Conservation (phyloP, 768 basidiomycete genomes). For the Suillus brevipes region DNA sequence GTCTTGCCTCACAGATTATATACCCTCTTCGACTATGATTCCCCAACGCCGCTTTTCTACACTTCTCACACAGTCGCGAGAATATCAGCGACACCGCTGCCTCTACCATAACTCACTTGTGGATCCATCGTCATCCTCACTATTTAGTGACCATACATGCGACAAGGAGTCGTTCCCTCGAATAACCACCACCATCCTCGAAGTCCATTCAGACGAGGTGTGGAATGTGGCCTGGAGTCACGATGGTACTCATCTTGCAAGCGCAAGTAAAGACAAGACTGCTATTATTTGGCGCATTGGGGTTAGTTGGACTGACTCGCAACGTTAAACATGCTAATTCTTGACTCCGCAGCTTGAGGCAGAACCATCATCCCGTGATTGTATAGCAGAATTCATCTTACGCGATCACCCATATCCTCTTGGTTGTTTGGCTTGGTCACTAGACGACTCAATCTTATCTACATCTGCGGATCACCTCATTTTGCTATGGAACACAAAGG, state of each 20-base stretch:
- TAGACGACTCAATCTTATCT: constrained; percentile 80
- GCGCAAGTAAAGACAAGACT: constrained; percentile 81
- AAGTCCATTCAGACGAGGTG: constrained; percentile 89
- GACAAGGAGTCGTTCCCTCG: constrained; percentile 80
- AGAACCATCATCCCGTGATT: constrained; percentile 55
- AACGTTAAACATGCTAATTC: constrained; percentile 16
- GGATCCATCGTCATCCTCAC: constrained; percentile 62
- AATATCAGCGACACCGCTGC: constrained; percentile 78
- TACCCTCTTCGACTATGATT: constrained; percentile 91
- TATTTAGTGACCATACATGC: constrained; percentile 87
- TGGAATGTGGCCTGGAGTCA: constrained; percentile 97
- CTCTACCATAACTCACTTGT: constrained; percentile 80
- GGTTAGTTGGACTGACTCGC: constrained; percentile 46
- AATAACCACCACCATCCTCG: constrained; percentile 80
- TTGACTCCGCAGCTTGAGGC: constrained; percentile 42
- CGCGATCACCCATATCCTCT: constrained; percentile 79
- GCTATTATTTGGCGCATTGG: constrained; percentile 89
- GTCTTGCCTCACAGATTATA: constrained; percentile 58
- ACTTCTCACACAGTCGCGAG: constrained; percentile 81
- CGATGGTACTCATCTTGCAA: constrained; percentile 81
- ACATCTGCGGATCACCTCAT: constrained; percentile 81
- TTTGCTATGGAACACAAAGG: constrained; percentile 90
- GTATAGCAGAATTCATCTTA: constrained; percentile 58
- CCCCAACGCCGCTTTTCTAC: constrained; percentile 86
- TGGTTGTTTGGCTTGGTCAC: constrained; percentile 88